Conservation (phyloP, 2,329 filamentous ascomycete species). For the Trichoderma sp. region DNA sequence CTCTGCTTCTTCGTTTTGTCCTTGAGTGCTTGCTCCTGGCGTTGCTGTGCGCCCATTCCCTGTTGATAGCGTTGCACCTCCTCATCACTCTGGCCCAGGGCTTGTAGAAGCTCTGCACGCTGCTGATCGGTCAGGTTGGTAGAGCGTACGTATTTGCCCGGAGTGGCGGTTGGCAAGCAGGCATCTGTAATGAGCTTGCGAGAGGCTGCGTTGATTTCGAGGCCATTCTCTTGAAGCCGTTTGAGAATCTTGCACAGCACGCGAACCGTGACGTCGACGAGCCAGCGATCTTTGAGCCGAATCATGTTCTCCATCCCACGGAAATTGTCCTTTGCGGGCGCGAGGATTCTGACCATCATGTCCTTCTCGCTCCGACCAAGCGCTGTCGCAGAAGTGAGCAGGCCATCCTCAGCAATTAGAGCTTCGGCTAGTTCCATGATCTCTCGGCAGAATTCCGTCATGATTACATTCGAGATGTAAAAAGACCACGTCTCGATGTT, state of each 20-base stretch:
- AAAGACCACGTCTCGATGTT: constrained; percentile 84
- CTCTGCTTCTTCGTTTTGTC: constrained; percentile 57
- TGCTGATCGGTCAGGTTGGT: constrained; percentile 83
- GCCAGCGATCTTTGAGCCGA: constrained; percentile 81
- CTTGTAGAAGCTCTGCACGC: constrained; percentile 76
- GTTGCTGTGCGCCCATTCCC: constrained; percentile 37
- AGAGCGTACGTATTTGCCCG: constrained; percentile 61
- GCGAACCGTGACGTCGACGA: constrained; percentile 79
- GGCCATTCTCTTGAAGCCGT: constrained; percentile 74
- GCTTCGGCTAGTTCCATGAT: constrained; percentile 91
- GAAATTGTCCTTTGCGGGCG: constrained; percentile 50
- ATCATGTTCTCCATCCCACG: constrained; percentile 85
- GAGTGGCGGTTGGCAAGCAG: constrained; percentile 58
- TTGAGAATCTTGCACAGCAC: constrained; percentile 82
- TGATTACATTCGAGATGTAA: constrained; percentile 70
- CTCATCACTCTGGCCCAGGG: constrained; percentile 61
- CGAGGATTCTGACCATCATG: constrained; percentile 46
- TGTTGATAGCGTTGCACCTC: constrained; percentile 53
- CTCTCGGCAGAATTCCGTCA: constrained; percentile 93
- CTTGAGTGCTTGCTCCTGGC: constrained; percentile 34
- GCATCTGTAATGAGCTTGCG: constrained; percentile 66
- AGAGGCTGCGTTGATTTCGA: constrained; percentile 66
- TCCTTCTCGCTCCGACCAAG: constrained; percentile 42
- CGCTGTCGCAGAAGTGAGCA: constrained; percentile 70
- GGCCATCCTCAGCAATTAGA: constrained; percentile 80